Evolutionary conservation across 768 basidiomycete species (phyloP), one percentile per base, ranked within the genome.

Genomic region (Lyophyllum decastes): DNA sequence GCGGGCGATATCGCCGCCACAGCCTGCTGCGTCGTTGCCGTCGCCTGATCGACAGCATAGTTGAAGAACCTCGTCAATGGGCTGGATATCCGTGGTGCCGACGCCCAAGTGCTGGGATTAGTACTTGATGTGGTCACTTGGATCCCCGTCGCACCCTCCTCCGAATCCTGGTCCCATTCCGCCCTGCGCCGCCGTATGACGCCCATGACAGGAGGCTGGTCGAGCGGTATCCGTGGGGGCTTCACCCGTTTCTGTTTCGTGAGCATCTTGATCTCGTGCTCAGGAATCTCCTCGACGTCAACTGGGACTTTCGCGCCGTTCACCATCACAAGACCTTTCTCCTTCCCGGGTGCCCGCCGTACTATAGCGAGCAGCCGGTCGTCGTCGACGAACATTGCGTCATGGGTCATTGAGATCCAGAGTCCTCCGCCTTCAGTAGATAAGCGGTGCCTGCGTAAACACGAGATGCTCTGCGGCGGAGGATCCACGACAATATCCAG

Each of bases 401-500:
- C 92, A 64, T 98, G 95, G 4, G 86, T 89, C 64, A 98, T 78
- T 0, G 94, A 95, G 25, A 99, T 72, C 97, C 97, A 99, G 19
- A 97, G 72, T 0, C 97, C 97, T 16, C 96, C 95, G 2, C 96
- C 96, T 33, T 89, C 87, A 3, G 81, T 76, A 1, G 94, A 94
- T 5, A 98, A 78, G 6, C 89, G 84, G 72, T 98, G 96, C 27
- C 97, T 83, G 8, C 90, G 85, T 9, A 99, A 79, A 59, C 89
- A 93, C 0, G 89, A 84, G 35, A 96, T 86, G 4, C 83, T 78
- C 58, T 89, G 87, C 12, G 95, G 95, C 2, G 95, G 93, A 1
- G 96, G 97, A 70, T 98, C 95, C 48, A 97, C 83, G 25, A 96
- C 89, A 49, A 97, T 86, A 64, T 97, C 94, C 54, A 96, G 70